Percentiles rank a stretch among this genome's conserved stretches.
These are phyloP conservation scores for Paecilomyces variotii DNA, from an alignment of 2,329 filamentous ascomycete species.

Conservation along the genomic window DNA sequence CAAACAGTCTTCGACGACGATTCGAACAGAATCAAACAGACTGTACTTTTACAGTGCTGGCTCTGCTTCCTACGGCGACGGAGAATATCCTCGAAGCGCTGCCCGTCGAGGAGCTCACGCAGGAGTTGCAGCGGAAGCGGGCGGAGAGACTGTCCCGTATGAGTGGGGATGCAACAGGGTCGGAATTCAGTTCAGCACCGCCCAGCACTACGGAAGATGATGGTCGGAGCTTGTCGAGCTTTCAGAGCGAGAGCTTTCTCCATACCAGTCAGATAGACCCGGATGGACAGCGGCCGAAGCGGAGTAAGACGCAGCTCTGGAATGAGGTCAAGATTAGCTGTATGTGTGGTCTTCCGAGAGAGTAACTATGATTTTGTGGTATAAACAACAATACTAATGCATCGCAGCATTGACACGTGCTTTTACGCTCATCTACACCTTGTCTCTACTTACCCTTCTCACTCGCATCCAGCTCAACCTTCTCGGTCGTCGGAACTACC, in stretches of 20 bases:
- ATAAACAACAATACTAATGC: conserved; percentile 1
- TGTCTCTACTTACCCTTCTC: conserved; percentile 80
- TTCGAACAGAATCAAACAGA: conserved; percentile 99
- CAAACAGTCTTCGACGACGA: conserved; percentile 70
- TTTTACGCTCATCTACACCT: conserved; percentile 85
- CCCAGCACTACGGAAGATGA: conserved; percentile 77
- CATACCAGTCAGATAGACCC: conserved; percentile 69
- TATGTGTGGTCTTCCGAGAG: conserved; percentile 45
- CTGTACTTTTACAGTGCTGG: conserved; percentile 96
- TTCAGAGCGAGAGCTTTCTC: conserved; percentile 73
- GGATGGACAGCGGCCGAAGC: conserved; percentile 49
- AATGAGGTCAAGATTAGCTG: conserved; percentile 94
- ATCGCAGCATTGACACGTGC: conserved; percentile 72
- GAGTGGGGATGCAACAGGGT: conserved; percentile 45
- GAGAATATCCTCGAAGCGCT: conserved; percentile 80
- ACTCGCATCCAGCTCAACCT: conserved; percentile 96
- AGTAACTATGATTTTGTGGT: not conserved
- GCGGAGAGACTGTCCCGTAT: conserved; percentile 59
- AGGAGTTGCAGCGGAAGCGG: conserved; percentile 92
- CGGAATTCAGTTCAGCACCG: conserved; percentile 49
- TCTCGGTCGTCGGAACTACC: conserved; percentile 86
- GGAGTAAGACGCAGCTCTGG: conserved; percentile 90
- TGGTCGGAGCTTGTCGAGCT: conserved; percentile 64
- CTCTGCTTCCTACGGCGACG: conserved; percentile 82
- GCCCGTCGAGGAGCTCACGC: conserved; percentile 85